Conservation (phyloP, 1,139 yeast species). For the Geotrichum citri-aurantii region DNA sequence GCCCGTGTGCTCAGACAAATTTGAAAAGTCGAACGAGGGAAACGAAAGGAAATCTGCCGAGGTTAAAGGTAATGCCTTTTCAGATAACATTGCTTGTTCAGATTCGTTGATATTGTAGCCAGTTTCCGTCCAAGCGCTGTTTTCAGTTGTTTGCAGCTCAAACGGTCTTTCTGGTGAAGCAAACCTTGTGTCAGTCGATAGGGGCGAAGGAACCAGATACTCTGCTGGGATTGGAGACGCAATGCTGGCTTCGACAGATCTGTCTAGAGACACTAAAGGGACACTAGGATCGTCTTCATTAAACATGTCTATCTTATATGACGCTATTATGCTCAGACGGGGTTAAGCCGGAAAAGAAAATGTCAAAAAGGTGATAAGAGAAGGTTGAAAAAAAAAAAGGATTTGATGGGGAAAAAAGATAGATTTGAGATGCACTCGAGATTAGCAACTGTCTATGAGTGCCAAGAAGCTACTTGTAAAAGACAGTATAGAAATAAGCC, state of each 20-base stretch:
- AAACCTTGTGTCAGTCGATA: background rate
- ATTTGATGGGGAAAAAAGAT: background rate
- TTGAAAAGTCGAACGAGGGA: background rate
- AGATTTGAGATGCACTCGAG: background rate
- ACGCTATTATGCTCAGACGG: background rate
- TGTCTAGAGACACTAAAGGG: constrained; percentile 5
- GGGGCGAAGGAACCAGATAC: background rate
- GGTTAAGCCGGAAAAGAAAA: background rate
- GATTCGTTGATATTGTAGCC: constrained; percentile 11
- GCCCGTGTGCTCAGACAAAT: background rate
- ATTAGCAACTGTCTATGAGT: background rate
- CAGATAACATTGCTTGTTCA: constrained; percentile 14
- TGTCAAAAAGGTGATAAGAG: background rate
- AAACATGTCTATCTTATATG: background rate
- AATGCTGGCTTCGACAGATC: constrained; percentile 6
- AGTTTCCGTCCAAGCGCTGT: background rate
- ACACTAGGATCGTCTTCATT: background rate
- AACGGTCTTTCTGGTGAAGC: background rate
- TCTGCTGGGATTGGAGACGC: constrained; percentile 3
- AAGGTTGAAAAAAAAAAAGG: background rate
- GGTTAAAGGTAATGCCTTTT: constrained; percentile 11
- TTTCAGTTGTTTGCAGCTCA: background rate
- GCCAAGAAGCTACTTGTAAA: background rate
- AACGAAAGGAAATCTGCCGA: constrained; percentile 1
- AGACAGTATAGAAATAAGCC: background rate